Base-by-base conservation (phyloP, 1,284 basidiomycete genomes). In the Cutaneotrichosporon dermatis region DNA sequence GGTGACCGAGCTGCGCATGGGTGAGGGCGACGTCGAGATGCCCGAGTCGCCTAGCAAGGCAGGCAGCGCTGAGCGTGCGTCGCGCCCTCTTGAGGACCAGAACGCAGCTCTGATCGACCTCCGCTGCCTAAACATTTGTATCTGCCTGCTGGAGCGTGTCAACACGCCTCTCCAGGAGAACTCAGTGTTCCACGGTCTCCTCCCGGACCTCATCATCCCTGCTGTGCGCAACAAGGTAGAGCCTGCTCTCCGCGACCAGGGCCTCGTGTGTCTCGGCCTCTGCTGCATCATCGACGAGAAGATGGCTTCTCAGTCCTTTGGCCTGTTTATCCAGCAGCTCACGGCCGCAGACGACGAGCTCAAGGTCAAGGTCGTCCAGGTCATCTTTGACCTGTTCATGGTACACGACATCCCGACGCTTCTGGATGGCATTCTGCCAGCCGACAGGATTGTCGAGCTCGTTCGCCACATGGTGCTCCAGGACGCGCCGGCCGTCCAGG, bases 131-230 rank as follows among this genome's bases (percentile, higher is more conserved):
- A 81, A 84, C n/a, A 82, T 99, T 35, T 93, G 91, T 63, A 92
- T 89, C 49, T 88, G 88, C 0, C 87, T 98, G 83, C 82, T 98
- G 6, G 93, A 98, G 78, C 85, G 93, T 13, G 90, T 95, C 25
- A 87, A 92, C 67, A 86, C 90, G 88, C 88, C 86, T 1, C 87
- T 98, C 62, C 90, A 95, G 72, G 93, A 97, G 68, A 95, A 98
- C 76, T 91, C 91, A 2, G 93, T 90, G 0, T 81, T 98, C 50
- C 89, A 95, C 71, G 95, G 95, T 39, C 84, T 98, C 41, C 80
- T 98, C 2, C 85, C 87, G 2, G 92, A 97, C 69, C 81, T 98
- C 33, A 92, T 98, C 66, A 85, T 96, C 37, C 95, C 95, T 0
- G 86, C 91, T 1, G 89, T 98, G 39, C 87, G 88, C 69, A 85